Percentiles rank a stretch among this genome's conserved stretches.
Conservation (phyloP, 108 stramenopile genomes). For the Schizochytrium sp. region DNA sequence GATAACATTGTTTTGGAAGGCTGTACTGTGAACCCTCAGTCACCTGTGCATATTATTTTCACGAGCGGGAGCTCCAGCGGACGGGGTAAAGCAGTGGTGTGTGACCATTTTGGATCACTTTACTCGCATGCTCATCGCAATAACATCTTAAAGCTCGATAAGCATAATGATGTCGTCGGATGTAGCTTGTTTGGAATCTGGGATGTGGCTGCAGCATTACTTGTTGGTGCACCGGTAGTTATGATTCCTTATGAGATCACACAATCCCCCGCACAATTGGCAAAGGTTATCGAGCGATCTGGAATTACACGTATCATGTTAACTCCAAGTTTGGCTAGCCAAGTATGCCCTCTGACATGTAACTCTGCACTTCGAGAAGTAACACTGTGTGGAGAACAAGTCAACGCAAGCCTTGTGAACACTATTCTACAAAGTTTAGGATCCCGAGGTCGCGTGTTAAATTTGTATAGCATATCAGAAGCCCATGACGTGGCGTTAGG, state of each 20-base stretch:
- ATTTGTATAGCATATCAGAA: not conserved
- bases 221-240: not conserved
- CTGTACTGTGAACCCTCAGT: not conserved
- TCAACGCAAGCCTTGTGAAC: not conserved
- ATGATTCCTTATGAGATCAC: not conserved
- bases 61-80: slow-evolving; percentile 2
- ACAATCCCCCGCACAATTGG: not conserved
- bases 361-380: not conserved
- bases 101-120: not conserved
- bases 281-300: not conserved
- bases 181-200: not conserved
- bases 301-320: slow-evolving; percentile 13
- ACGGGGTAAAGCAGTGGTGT: not conserved
- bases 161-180: not conserved
- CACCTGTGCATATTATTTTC: not conserved
- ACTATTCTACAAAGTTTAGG: not conserved
- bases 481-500: slow-evolving; percentile 1
- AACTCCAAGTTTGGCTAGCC: not conserved
- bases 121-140: slow-evolving; percentile 17
- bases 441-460: not conserved
- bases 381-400: not conserved
- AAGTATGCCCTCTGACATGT: not conserved
- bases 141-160: not conserved
- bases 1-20: not conserved
- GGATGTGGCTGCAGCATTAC: not conserved